Evolutionary conservation across 1,139 yeast genomes (phyloP).

Genomic region (Kluyveromyces marxianus): DNA sequence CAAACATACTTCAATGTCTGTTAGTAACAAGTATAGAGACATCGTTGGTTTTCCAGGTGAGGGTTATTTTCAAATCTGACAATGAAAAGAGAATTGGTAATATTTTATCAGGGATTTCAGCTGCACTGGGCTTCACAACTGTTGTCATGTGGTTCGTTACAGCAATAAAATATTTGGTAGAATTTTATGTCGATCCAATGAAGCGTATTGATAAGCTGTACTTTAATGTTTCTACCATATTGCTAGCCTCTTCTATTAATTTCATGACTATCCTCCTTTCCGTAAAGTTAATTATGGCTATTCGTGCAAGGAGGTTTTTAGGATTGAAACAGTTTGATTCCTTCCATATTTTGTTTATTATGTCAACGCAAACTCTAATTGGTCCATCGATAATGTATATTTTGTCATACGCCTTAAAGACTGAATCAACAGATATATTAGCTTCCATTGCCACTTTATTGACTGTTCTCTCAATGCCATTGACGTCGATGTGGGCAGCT

Average conservation of each 20-base stretch:
- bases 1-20: slow-evolving; percentile 52
- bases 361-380: slow-evolving; percentile 76
- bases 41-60: slow-evolving; percentile 65
- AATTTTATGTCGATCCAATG: slow-evolving; percentile 21
- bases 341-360: slow-evolving; percentile 69
- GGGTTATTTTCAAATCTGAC: slow-evolving; percentile 57
- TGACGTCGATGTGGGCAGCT: slow-evolving; percentile 83
- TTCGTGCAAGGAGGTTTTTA: slow-evolving; percentile 59
- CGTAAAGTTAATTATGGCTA: slow-evolving; percentile 57
- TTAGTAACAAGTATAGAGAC: slow-evolving; percentile 52
- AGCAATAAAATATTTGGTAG: slow-evolving; percentile 33
- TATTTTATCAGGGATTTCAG: slow-evolving; percentile 36
- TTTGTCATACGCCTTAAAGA: slow-evolving; percentile 37
- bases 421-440: slow-evolving; percentile 28
- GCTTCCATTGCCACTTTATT: slow-evolving; percentile 38
- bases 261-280: slow-evolving; percentile 53
- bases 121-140: slow-evolving; percentile 41
- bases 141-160: slow-evolving; percentile 48
- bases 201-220: slow-evolving; percentile 30
- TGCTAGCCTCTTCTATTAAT: slow-evolving; percentile 63
- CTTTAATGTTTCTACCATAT: slow-evolving; percentile 46
- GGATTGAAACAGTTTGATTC: slow-evolving; percentile 81
- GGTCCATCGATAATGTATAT: slow-evolving; percentile 68
- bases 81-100: slow-evolving; percentile 36
- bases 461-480: slow-evolving; percentile 64